Percentiles rank a stretch among this genome's conserved stretches.
phyloP scores from a whole-genome alignment of 805 yeast genomes.

The Candida saitoana region DNA sequence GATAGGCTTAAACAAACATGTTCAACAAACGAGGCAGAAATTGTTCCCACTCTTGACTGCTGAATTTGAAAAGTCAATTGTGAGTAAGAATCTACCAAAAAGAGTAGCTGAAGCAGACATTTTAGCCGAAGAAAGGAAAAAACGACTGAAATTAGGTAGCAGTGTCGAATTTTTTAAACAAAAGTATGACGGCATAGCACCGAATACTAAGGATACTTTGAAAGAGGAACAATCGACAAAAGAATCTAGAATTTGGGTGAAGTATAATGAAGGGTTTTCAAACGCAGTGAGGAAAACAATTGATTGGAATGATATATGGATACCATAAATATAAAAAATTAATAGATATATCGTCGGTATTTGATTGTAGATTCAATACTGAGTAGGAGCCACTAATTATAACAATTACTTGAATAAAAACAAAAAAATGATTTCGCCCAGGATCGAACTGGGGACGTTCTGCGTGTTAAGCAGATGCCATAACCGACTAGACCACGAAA shows the following conservation, averaged over 20 bases:
- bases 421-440: slow-evolving; percentile 87
- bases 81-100: slow-evolving; percentile 10
- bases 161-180: slow-evolving; percentile 39
- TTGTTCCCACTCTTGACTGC: slow-evolving; percentile 34
- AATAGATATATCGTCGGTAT: too few species aligned
- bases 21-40: slow-evolving; percentile 28
- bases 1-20: slow-evolving; percentile 14
- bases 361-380: too few species aligned
- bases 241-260: slow-evolving; percentile 69
- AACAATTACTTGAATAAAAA: too few species aligned
- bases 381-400: too few species aligned
- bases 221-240: slow-evolving; percentile 8
- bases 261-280: slow-evolving; percentile 86
- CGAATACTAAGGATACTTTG: slow-evolving; percentile 17
- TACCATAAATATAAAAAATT: slow-evolving; percentile 9
- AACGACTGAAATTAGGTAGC: slow-evolving; percentile 22
- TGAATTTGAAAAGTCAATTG: slow-evolving; percentile 25
- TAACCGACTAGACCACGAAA: slow-evolving; percentile 97
- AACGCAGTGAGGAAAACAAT: slow-evolving; percentile 85
- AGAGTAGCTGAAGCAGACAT: slow-evolving; percentile 8
- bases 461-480: slow-evolving; percentile 99
- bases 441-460: slow-evolving; percentile 99
- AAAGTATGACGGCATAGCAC: slow-evolving; percentile 31
- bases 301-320: slow-evolving; percentile 70
- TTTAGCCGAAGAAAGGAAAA: slow-evolving; percentile 12